Percentiles rank a stretch among this genome's conserved stretches.
Evolutionary conservation across 2,329 filamentous ascomycete species (phyloP).

Genomic region (Diaporthe ilicicola): DNA sequence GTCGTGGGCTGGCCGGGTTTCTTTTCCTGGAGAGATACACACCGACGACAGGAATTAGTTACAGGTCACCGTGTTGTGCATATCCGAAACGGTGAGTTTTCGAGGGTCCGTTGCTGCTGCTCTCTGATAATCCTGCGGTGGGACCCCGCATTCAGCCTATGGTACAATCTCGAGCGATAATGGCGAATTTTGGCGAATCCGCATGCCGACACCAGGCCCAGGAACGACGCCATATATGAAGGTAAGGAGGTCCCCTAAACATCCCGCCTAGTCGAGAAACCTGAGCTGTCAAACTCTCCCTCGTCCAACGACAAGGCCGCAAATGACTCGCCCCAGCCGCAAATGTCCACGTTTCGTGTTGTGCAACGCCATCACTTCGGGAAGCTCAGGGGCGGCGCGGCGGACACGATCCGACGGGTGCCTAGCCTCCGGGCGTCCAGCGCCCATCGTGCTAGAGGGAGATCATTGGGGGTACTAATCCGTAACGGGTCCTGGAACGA

Average conservation of each 20-base stretch:
- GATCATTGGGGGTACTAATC: not conserved
- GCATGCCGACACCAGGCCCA: slow-evolving; percentile 20
- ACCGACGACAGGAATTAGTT: slow-evolving; percentile 28
- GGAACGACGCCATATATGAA: slow-evolving; percentile 29
- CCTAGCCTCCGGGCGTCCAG: not conserved
- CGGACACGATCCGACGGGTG: not conserved
- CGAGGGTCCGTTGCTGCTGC: not conserved
- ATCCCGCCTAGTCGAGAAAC: slow-evolving; percentile 11
- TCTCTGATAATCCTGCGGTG: slow-evolving; percentile 15
- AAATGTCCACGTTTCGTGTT: not conserved
- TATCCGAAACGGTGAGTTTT: slow-evolving; percentile 23
- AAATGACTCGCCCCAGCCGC: slow-evolving; percentile 21
- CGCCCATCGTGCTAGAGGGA: not conserved
- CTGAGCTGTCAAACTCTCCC: not conserved
- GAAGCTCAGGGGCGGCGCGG: too few relatives aligned
- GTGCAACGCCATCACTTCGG: not conserved
- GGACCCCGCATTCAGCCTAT: slow-evolving; percentile 33
- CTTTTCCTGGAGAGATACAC: slow-evolving; percentile 15
- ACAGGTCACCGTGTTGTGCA: slow-evolving; percentile 30
- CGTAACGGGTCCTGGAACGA: not conserved
- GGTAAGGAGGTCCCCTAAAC: not conserved
- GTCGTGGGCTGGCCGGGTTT: not conserved
- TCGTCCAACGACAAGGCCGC: not conserved
- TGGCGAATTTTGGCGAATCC: slow-evolving; percentile 31
- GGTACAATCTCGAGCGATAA: slow-evolving; percentile 34